Conservation (phyloP, 345 rosid species). For the Euclidium syriacum region DNA sequence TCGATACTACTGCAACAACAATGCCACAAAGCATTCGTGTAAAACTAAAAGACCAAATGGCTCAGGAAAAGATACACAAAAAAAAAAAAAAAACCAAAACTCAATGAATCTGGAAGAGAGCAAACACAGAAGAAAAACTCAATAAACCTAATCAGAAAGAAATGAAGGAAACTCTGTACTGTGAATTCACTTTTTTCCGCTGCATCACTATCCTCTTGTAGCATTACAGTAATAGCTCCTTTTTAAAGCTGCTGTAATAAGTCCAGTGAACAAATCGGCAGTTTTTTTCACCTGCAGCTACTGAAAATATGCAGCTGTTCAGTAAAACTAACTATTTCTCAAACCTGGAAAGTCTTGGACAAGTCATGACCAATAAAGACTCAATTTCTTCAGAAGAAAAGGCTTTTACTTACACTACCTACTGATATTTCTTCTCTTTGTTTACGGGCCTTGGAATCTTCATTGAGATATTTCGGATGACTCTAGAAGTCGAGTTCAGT, state of each 20-base stretch:
- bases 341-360: not conserved
- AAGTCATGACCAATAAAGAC: not conserved
- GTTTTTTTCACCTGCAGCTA: slow-evolving; percentile 14
- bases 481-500: slow-evolving; percentile 37
- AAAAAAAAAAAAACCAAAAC: not conserved
- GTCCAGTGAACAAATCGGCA: not conserved
- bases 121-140: slow-evolving; percentile 3
- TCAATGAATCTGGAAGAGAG: not conserved
- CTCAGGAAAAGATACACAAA: not conserved
- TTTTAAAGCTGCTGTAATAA: slow-evolving; percentile 15
- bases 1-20: too few relatives aligned
- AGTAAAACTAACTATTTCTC: slow-evolving; percentile 8
- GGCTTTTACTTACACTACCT: slow-evolving; percentile 42
- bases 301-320: not conserved
- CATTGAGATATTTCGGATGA: slow-evolving; percentile 42
- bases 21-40: not conserved
- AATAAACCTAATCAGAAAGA: slow-evolving; percentile 5
- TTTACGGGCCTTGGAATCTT: slow-evolving; percentile 43
- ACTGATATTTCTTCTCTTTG: slow-evolving; percentile 70
- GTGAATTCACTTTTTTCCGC: slow-evolving; percentile 18
- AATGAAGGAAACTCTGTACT: slow-evolving; percentile 23
- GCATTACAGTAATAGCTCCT: slow-evolving; percentile 1
- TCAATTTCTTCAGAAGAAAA: not conserved
- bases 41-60: slow-evolving; percentile 11
- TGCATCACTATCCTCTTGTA: slow-evolving; percentile 6